Conservation (phyloP, 1,284 basidiomycete genomes). For the Schizopora paradoxa region DNA sequence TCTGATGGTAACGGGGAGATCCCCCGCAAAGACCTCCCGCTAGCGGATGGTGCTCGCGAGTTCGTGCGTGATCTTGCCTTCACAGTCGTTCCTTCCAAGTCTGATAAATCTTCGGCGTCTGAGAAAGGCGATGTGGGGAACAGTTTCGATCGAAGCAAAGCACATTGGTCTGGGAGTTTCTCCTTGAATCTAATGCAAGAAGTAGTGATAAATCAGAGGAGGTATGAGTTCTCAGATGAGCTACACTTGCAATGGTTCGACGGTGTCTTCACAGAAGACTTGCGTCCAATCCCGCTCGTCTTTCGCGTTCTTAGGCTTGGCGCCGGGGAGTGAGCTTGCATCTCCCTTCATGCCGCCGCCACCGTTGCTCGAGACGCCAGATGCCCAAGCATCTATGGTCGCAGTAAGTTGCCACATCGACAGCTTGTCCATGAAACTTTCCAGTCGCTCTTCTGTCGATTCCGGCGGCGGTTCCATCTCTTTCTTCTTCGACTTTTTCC, state of each 20-base stretch:
- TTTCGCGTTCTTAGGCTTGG: conserved; percentile 15
- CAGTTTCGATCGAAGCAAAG: conserved; percentile 58
- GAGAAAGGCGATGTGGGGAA: conserved; percentile 58
- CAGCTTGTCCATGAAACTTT: conserved; percentile 70
- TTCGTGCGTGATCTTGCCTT: not conserved
- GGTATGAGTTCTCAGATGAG: not conserved
- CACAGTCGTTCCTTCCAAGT: not conserved
- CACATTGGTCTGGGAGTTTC: conserved; percentile 47
- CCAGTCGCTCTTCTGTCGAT: conserved; percentile 46
- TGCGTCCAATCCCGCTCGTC: conserved; percentile 69
- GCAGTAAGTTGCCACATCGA: conserved; percentile 66
- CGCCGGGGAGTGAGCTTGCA: conserved; percentile 6
- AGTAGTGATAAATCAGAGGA: not conserved
- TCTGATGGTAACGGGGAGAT: too few relatives aligned
- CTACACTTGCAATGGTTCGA: conserved; percentile 52
- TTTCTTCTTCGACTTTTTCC: conserved; percentile 34
- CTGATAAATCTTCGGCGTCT: conserved; percentile 33
- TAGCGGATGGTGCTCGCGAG: not conserved
- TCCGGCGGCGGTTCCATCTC: conserved; percentile 19
- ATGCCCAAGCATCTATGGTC: conserved; percentile 29
- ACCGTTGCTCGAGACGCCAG: conserved; percentile 10
- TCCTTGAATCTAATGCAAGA: conserved; percentile 48
- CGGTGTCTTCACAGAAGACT: conserved; percentile 55
- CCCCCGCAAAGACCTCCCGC: too few relatives aligned
- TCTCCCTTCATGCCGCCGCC: conserved; percentile 18